phyloP scores from a whole-genome alignment of 345 rosid genomes.

The Camelina neglecta region DNA sequence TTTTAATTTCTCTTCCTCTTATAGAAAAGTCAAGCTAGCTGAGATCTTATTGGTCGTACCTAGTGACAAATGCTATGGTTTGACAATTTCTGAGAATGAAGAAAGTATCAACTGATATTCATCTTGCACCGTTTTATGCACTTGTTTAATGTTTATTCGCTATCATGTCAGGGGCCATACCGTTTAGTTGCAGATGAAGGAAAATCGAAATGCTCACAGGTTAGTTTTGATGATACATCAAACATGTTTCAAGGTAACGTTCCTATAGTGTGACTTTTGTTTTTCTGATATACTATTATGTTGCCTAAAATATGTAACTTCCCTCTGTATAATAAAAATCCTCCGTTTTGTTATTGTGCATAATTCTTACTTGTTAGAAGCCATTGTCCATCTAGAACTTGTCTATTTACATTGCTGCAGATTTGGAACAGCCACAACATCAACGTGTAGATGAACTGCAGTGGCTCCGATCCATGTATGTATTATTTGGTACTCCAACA shows the following conservation, averaged over 20 bases:
- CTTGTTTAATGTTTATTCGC: conserved; percentile 20
- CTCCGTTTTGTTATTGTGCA: not conserved
- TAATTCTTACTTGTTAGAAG: conserved; percentile 13
- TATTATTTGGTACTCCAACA: conserved; percentile 18
- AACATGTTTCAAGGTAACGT: conserved; percentile 73
- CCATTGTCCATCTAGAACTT: conserved; percentile 30
- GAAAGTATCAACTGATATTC: conserved; percentile 11
- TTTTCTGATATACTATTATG: not conserved
- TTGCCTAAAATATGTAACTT: conserved; percentile 1
- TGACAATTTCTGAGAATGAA: conserved; percentile 15
- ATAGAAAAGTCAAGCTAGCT: not conserved
- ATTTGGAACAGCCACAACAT: conserved; percentile 83
- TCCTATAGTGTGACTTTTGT: conserved; percentile 3
- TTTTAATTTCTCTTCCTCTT: conserved; percentile 8
- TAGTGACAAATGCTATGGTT: not conserved
- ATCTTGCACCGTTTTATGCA: conserved; percentile 19
- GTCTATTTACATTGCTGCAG: conserved; percentile 50
- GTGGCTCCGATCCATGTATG: conserved; percentile 94
- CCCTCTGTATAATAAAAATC: not conserved
- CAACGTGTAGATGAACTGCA: conserved; percentile 92
- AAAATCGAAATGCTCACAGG: conserved; percentile 97
- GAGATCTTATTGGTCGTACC: conserved; percentile 4
- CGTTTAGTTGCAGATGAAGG: conserved; percentile 95
- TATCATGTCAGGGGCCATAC: conserved; percentile 73
- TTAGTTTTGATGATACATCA: conserved; percentile 85